These are phyloP conservation scores for Pestalotiopsis sp. DNA, from an alignment of 2,329 filamentous ascomycete genomes.

Conservation along the genomic window DNA sequence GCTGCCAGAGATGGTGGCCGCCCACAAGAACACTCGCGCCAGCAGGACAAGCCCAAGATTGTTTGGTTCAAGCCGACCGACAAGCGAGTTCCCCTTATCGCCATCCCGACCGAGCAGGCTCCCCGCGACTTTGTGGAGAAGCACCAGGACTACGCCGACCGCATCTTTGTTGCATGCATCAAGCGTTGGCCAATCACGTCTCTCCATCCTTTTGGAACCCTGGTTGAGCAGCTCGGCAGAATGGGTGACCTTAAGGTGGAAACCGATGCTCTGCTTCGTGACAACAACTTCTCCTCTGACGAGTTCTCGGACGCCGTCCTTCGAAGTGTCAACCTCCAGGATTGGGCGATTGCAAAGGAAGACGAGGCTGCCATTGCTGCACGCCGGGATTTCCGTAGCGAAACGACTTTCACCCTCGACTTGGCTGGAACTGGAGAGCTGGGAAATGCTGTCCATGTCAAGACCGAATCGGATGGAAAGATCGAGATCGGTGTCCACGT, in stretches of 20 bases:
- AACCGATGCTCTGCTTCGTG: constrained; percentile 92
- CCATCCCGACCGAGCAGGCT: constrained; percentile 96
- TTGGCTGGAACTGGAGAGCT: constrained; percentile 85
- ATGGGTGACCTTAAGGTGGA: constrained; percentile 98
- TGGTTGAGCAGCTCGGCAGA: constrained; percentile 93
- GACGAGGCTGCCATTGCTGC: constrained; percentile 71
- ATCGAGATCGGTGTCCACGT: constrained; percentile 96
- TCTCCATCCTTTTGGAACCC: constrained; percentile 96
- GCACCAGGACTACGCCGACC: constrained; percentile 95
- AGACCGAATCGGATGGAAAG: constrained; percentile 78
- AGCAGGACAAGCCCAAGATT: constrained; percentile 98
- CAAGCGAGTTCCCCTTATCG: constrained; percentile 96
- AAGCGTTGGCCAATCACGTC: constrained; percentile 99
- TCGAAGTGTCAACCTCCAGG: constrained; percentile 87
- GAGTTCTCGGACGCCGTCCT: constrained; percentile 97
- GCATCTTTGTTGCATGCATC: constrained; percentile 98
- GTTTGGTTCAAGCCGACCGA: constrained; percentile 99
- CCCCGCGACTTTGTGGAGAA: constrained; percentile 98
- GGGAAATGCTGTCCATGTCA: constrained; percentile 91
- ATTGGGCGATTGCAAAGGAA: constrained; percentile 87
- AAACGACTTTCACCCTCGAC: constrained; percentile 90
- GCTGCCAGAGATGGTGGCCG: constrained; percentile 83
- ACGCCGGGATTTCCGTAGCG: constrained; percentile 87
- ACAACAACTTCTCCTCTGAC: constrained; percentile 98
- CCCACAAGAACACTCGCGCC: constrained; percentile 72